Conservation (phyloP, 2,329 filamentous ascomycete species). For the Trichoderma sp. region DNA sequence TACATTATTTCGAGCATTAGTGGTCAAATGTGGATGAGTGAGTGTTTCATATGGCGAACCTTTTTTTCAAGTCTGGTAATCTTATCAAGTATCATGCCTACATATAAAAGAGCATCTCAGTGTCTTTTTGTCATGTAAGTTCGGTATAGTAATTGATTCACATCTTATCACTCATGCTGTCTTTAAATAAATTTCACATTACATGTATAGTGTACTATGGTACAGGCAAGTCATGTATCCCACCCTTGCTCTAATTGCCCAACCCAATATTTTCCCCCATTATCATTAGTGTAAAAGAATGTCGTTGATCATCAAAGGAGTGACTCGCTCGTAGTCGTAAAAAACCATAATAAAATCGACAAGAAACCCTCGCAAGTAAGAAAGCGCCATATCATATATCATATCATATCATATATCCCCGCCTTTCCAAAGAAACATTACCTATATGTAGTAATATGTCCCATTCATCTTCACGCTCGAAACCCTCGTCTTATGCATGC, state of each 20-base stretch:
- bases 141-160: not conserved
- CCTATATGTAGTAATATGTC: not conserved
- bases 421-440: not conserved
- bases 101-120: too few species aligned
- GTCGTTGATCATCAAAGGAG: conserved; percentile 21
- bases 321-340: not conserved
- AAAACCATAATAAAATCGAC: not conserved
- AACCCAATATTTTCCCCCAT: conserved; percentile 15
- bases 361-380: not conserved
- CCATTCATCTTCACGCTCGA: not conserved
- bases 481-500: not conserved
- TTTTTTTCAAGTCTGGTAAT: too few species aligned
- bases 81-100: too few species aligned
- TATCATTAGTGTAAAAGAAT: conserved; percentile 26
- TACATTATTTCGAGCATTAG: too few species aligned
- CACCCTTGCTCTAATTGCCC: not conserved
- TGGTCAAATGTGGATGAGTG: too few species aligned
- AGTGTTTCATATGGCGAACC: too few species aligned
- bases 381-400: too few species aligned
- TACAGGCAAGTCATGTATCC: not conserved
- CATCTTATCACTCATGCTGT: not conserved
- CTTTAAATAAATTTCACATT: not conserved
- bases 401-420: not conserved
- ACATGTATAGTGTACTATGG: conserved; percentile 2
- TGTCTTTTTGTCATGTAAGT: too few species aligned